Evolutionary conservation across 2,329 filamentous ascomycete genomes (phyloP).

Genomic region (Pseudogymnoascus sp.): DNA sequence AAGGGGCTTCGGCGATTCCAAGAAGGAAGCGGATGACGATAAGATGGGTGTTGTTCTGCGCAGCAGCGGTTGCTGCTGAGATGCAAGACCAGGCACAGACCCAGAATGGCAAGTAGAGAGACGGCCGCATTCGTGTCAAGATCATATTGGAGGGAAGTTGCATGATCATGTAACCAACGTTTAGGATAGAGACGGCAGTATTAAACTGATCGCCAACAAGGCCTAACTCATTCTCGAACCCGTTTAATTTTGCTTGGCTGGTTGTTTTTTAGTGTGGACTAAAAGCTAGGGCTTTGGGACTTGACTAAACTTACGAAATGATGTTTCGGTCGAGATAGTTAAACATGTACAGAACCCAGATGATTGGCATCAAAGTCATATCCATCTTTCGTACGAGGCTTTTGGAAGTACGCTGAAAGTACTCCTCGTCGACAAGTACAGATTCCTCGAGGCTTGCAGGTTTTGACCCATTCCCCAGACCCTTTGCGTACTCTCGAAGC

Average conservation of each 20-base stretch:
- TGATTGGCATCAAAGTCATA: slow-evolving; percentile 8
- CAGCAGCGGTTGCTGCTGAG: slow-evolving; percentile 33
- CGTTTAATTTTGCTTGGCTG: background rate
- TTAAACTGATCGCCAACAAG: slow-evolving; percentile 33
- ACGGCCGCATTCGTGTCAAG: slow-evolving; percentile 24
- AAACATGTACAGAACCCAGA: slow-evolving; percentile 10
- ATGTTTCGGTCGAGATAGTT: slow-evolving; percentile 10
- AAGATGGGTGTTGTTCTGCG: slow-evolving; percentile 30
- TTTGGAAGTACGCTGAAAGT: background rate
- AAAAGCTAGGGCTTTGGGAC: no score
- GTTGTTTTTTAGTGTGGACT: no score
- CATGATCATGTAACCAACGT: slow-evolving; percentile 36
- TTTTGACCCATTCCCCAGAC: no score
- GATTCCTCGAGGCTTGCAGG: no score
- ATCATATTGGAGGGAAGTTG: slow-evolving; percentile 38
- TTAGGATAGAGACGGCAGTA: slow-evolving; percentile 15
- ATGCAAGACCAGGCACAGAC: slow-evolving; percentile 36
- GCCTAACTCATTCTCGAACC: slow-evolving; percentile 22
- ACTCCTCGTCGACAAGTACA: no score
- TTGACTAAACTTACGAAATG: slow-evolving; percentile 5
- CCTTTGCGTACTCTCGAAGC: no score
- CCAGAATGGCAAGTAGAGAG: slow-evolving; percentile 8
- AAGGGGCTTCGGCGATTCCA: slow-evolving; percentile 35
- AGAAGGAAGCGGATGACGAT: slow-evolving; percentile 35
- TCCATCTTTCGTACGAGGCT: slow-evolving; percentile 9